These are phyloP conservation scores for Nepenthes alata DNA, from an alignment of 179 eudicot genomes.

Conservation along the genomic window DNA sequence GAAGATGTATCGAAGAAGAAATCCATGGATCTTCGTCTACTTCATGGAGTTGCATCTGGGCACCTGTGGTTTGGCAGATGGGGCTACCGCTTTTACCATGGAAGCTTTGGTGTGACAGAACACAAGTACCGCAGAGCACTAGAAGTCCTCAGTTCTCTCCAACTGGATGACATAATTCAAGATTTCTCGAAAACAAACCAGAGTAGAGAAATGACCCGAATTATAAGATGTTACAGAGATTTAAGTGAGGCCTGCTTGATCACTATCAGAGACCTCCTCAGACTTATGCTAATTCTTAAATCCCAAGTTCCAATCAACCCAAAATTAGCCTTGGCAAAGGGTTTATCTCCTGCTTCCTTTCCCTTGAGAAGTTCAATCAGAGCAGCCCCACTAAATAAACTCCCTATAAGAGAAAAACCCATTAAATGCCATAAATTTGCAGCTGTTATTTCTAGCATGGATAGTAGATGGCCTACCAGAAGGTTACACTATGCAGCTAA, in stretches of 20 bases:
- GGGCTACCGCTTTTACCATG: constrained; percentile 64
- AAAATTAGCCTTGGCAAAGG: constrained; percentile 6
- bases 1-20: constrained; percentile 61
- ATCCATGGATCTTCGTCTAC: constrained; percentile 63
- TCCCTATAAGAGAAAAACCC: constrained; percentile 18
- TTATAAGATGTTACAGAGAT: constrained; percentile 39
- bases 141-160: constrained; percentile 44
- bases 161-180: constrained; percentile 33
- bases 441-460: constrained; percentile 43
- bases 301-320: constrained; percentile 12
- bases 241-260: constrained; percentile 38
- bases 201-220: constrained; percentile 18
- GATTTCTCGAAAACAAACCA: constrained; percentile 14
- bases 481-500: constrained; percentile 60
- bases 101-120: constrained; percentile 62
- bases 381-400: constrained; percentile 4
- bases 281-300: constrained; percentile 50
- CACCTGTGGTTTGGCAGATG: constrained; percentile 81
- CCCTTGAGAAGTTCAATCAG: constrained; percentile 6
- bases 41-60: constrained; percentile 69
- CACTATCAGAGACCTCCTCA: constrained; percentile 54
- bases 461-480: constrained; percentile 64
- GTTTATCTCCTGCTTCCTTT: not conserved
- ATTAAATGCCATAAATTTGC: constrained; percentile 40
- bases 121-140: constrained; percentile 51